Evolutionary conservation across 768 basidiomycete genomes (phyloP), one percentile per base, ranked within the genome.

Genomic region (Lentinula aciculospora): DNA sequence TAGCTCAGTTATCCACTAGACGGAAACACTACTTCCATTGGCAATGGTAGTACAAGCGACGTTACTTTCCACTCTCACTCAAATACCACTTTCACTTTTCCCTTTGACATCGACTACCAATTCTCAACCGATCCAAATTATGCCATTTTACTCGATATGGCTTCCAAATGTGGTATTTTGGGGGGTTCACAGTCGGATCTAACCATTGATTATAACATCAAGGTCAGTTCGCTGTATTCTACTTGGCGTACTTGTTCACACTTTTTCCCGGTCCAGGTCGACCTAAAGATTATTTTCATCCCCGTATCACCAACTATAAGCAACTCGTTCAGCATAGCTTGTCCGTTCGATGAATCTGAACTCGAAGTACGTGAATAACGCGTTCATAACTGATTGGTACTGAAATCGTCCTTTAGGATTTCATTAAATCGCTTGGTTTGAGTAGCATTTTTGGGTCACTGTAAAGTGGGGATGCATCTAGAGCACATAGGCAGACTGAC

Each of bases 1-100:
- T 53, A 90, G 87, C 79, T 91, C 50, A 76, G 81, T 64, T 94
- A 94, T 66, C 92, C 90, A 9, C 83, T 89, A 65, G 81, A 85
- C 62, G 79, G 88, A 65, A 81, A 85, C 63, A 78, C 84, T 61
- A 84, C 85, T 0, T 66, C 74, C n/a, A 73, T 93, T 49, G 91
- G 91, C 12, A 76, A 77, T 47, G 92, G 91, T 17, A 68, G 68
- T 29, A 63, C 81, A 40, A 72, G 73, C 19, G 69, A 72, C 56
- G 61, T 84, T 50, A 70, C 68, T 3, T 80, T 86, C 63, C 64
- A 76, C 9, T 75, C 88, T 12, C 72, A 83, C 62, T 65, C 77
- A 2, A 74, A 76, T 61, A 88, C 82, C 4, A 84, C 81, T 60
- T 82, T 91, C 73, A 85, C 83, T 0, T 89, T 94, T 74, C 91